These are phyloP conservation scores for Clathrus columnatus DNA, from an alignment of 768 basidiomycete species.

Conservation along the genomic window DNA sequence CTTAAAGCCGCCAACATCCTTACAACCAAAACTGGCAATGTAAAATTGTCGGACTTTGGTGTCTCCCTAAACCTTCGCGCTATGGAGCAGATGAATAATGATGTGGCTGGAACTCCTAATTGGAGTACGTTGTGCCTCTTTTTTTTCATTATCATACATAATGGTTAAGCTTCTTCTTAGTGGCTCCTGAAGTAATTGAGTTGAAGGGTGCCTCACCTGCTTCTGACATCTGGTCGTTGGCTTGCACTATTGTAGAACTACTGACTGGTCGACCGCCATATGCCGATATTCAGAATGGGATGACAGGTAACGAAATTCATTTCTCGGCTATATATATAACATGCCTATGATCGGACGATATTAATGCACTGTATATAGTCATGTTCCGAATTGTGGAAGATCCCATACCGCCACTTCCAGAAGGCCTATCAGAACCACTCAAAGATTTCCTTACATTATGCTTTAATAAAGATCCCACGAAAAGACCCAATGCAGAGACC, in stretches of 20 bases:
- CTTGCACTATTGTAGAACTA: constrained; percentile 90
- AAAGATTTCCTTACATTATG: constrained; percentile 77
- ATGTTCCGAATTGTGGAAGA: constrained; percentile 99
- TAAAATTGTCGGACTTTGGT: constrained; percentile 96
- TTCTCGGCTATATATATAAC: not conserved
- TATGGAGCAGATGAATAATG: constrained; percentile 73
- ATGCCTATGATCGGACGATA: not conserved
- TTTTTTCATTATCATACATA: not conserved
- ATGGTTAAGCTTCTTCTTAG: constrained; percentile 18
- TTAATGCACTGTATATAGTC: constrained; percentile 37
- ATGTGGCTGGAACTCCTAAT: constrained; percentile 90
- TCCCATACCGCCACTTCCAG: constrained; percentile 77
- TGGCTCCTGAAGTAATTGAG: constrained; percentile 97
- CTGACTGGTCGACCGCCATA: constrained; percentile 91
- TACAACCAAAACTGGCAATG: constrained; percentile 96
- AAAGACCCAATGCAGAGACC: constrained; percentile 74
- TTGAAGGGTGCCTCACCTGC: constrained; percentile 89
- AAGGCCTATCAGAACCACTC: constrained; percentile 65
- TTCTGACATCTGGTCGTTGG: constrained; percentile 93
- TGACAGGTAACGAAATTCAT: constrained; percentile 57
- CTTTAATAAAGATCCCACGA: constrained; percentile 79
- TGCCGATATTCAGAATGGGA: constrained; percentile 77
- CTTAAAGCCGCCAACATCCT: constrained; percentile 98
- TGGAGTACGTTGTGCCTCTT: constrained; percentile 53
- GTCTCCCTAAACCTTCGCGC: constrained; percentile 93